Evolutionary conservation across 2,329 filamentous ascomycete species (phyloP).

Genomic region (Neodidymelliopsis sp.): DNA sequence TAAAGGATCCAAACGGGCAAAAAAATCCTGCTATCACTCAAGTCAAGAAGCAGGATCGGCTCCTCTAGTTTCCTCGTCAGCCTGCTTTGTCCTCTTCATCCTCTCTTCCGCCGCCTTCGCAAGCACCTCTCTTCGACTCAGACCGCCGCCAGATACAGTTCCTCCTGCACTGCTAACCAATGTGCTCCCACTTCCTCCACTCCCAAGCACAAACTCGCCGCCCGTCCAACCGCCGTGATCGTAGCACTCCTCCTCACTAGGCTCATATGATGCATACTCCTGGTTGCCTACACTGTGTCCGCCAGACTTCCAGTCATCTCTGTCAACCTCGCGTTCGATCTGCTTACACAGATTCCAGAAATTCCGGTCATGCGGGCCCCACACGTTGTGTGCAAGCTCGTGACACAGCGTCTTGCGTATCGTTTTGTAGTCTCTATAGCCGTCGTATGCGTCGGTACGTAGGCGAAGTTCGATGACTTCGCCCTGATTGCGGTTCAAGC

Average conservation of each 20-base stretch:
- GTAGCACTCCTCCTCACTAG: slow-evolving; percentile 38
- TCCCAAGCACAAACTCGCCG: slow-evolving; percentile 49
- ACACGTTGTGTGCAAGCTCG: slow-evolving; percentile 92
- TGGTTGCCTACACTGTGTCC: slow-evolving; percentile 57
- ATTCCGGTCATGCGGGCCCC: slow-evolving; percentile 79
- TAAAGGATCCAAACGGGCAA: neutral
- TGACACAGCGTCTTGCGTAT: slow-evolving; percentile 94
- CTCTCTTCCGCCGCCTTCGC: slow-evolving; percentile 77
- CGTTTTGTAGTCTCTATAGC: slow-evolving; percentile 90
- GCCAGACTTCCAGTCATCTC: slow-evolving; percentile 77
- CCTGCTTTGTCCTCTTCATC: slow-evolving; percentile 59
- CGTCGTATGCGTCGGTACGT: slow-evolving; percentile 92
- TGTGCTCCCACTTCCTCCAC: slow-evolving; percentile 21
- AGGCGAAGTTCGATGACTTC: slow-evolving; percentile 90
- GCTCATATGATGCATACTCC: slow-evolving; percentile 47
- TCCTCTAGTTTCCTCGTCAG: slow-evolving; percentile 47
- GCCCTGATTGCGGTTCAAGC: slow-evolving; percentile 85
- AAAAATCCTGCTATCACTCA: too few relatives aligned
- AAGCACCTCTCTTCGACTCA: slow-evolving; percentile 76
- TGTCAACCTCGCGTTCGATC: slow-evolving; percentile 87
- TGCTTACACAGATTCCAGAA: slow-evolving; percentile 91
- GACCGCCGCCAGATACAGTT: slow-evolving; percentile 48
- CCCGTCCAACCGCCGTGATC: slow-evolving; percentile 56
- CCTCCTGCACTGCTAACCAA: slow-evolving; percentile 35
- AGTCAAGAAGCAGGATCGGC: slow-evolving; percentile 3